Evolutionary conservation across 257 asterid species (phyloP).

Genomic region (Cynanchum wilfordii): DNA sequence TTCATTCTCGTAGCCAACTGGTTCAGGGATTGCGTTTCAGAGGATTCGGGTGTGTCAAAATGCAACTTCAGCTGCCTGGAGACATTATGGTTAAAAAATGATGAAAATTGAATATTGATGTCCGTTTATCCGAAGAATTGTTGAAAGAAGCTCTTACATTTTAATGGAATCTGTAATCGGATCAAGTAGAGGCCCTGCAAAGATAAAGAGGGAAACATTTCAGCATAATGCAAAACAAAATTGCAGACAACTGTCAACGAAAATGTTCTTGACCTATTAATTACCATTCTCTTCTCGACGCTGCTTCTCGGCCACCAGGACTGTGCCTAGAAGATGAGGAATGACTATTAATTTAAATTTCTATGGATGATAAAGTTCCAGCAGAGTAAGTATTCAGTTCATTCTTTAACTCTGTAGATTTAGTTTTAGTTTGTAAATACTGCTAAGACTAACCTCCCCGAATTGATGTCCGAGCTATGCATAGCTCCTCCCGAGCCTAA

Average conservation of each 20-base stretch:
- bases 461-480: constrained; percentile 50
- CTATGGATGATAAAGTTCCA: neutral
- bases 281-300: constrained; percentile 52
- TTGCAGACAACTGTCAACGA: neutral
- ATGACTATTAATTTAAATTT: constrained; percentile 27
- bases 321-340: constrained; percentile 56
- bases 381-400: neutral
- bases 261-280: constrained; percentile 6
- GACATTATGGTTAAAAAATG: constrained; percentile 7
- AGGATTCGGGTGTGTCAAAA: constrained; percentile 71
- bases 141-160: constrained; percentile 33
- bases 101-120: neutral
- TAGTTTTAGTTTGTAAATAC: neutral
- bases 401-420: neutral
- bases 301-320: constrained; percentile 69
- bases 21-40: constrained; percentile 58
- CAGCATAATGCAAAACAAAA: neutral
- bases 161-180: constrained; percentile 65
- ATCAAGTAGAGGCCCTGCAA: constrained; percentile 64
- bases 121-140: too few species aligned
- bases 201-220: neutral
- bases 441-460: constrained; percentile 54
- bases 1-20: constrained; percentile 66
- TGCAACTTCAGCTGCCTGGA: constrained; percentile 87
- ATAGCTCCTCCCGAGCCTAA: constrained; percentile 53